These are phyloP conservation scores for Globisporangium uncinulatum DNA, from an alignment of 352 stramenopile species.

Conservation along the genomic window DNA sequence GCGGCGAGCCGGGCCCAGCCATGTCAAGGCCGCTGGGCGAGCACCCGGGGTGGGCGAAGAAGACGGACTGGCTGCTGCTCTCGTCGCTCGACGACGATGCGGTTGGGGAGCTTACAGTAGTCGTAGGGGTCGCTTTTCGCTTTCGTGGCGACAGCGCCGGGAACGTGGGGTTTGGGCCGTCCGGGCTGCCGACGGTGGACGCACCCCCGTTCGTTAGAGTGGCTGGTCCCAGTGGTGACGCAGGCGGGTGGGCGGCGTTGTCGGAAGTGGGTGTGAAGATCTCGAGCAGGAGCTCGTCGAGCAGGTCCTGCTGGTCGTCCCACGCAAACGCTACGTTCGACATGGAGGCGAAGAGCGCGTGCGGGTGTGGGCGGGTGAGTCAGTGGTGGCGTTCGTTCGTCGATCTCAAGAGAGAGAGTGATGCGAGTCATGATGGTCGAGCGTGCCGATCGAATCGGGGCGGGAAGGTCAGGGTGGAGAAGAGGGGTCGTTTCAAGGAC, in stretches of 20 bases:
- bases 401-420: no score
- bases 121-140: neutral
- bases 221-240: no score
- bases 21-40: neutral
- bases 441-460: no score
- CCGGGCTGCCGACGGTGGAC: neutral
- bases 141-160: no score
- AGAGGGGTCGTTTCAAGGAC: no score
- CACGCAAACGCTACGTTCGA: neutral
- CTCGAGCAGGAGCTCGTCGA: conserved; percentile 8
- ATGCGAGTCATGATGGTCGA: no score
- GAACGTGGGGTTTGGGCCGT: no score
- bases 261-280: neutral
- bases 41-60: neutral
- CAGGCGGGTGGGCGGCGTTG: neutral
- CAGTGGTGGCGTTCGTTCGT: neutral
- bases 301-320: conserved; percentile 6
- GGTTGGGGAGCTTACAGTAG: neutral
- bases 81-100: conserved; percentile 7
- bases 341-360: neutral
- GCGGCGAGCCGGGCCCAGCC: neutral
- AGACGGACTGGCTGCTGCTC: neutral
- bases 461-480: no score
- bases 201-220: no score
- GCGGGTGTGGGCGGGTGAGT: neutral